Percentiles rank a stretch among this genome's conserved stretches.
phyloP scores from a whole-genome alignment of 495 filamentous ascomycete species.

The Aspergillus baeticus region DNA sequence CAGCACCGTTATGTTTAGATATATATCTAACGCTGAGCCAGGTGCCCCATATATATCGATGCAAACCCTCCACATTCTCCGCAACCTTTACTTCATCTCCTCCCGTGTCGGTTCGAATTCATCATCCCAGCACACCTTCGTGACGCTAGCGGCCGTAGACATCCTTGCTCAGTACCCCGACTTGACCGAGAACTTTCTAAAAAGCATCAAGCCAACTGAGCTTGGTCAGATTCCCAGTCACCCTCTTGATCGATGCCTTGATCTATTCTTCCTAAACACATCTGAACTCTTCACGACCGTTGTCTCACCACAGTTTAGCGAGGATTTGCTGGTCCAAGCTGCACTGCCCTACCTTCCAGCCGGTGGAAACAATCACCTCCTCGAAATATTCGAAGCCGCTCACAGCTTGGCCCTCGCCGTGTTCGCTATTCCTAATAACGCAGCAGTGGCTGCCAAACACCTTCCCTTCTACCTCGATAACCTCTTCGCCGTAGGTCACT shows the following conservation, averaged over 20 bases:
- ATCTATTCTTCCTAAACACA: constrained; percentile 90
- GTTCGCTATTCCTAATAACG: constrained; percentile 75
- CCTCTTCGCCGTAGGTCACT: constrained; percentile 62
- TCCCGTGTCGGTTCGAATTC: constrained; percentile 69
- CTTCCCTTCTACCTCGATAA: constrained; percentile 85
- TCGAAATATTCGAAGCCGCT: constrained; percentile 87
- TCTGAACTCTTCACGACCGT: constrained; percentile 81
- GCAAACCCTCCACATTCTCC: constrained; percentile 74
- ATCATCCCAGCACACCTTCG: constrained; percentile 82
- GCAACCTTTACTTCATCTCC: constrained; percentile 85
- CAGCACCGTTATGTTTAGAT: neutral
- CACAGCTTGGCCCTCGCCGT: constrained; percentile 84
- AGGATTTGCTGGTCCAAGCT: constrained; percentile 71
- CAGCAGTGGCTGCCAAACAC: constrained; percentile 65
- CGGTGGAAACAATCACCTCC: constrained; percentile 57
- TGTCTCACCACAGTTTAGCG: constrained; percentile 61
- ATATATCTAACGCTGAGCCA: constrained; percentile 10
- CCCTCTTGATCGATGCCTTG: constrained; percentile 74
- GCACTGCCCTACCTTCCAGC: constrained; percentile 76
- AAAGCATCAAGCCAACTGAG: constrained; percentile 56
- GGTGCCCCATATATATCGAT: constrained; percentile 70
- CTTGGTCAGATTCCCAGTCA: constrained; percentile 66
- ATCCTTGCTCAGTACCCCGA: constrained; percentile 73
- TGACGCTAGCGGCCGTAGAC: constrained; percentile 85
- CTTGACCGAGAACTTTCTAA: constrained; percentile 68